Evolutionary conservation across 2,329 filamentous ascomycete genomes (phyloP).

Genomic region (Sarocladium strictum): DNA sequence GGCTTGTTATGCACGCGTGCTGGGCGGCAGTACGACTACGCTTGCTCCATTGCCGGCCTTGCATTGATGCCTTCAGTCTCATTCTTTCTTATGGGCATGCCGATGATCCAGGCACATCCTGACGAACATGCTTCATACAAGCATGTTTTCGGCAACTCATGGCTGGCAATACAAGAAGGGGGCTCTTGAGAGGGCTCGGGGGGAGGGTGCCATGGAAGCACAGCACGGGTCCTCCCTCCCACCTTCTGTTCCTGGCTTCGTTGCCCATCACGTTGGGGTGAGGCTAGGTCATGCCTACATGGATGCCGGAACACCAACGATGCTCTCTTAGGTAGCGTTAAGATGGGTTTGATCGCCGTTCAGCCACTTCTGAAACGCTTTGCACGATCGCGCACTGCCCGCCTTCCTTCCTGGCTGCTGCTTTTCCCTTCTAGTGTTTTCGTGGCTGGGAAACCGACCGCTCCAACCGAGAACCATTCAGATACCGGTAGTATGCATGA

Average conservation of each 20-base stretch:
- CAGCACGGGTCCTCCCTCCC: not conserved
- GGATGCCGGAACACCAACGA: not conserved
- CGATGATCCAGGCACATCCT: no score
- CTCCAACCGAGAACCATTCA: no score
- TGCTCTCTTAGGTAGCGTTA: not conserved
- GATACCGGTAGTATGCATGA: no score
- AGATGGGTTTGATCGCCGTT: conserved; percentile 7
- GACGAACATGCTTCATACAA: no score
- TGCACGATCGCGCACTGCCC: not conserved
- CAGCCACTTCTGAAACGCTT: not conserved
- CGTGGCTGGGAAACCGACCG: no score
- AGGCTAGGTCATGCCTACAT: not conserved
- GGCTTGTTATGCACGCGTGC: not conserved
- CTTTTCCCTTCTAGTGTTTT: not conserved
- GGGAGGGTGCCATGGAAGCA: not conserved
- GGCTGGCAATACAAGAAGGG: no score
- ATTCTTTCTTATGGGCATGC: no score
- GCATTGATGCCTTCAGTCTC: not conserved
- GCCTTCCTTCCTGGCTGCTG: not conserved
- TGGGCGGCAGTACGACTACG: not conserved
- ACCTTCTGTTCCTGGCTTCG: conserved; percentile 1
- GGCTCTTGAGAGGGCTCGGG: not conserved
- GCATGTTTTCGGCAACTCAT: no score
- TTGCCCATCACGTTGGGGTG: not conserved
- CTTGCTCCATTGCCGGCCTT: not conserved